Evolutionary conservation across 768 basidiomycete species (phyloP).

Genomic region (Tubosaeta sp.): DNA sequence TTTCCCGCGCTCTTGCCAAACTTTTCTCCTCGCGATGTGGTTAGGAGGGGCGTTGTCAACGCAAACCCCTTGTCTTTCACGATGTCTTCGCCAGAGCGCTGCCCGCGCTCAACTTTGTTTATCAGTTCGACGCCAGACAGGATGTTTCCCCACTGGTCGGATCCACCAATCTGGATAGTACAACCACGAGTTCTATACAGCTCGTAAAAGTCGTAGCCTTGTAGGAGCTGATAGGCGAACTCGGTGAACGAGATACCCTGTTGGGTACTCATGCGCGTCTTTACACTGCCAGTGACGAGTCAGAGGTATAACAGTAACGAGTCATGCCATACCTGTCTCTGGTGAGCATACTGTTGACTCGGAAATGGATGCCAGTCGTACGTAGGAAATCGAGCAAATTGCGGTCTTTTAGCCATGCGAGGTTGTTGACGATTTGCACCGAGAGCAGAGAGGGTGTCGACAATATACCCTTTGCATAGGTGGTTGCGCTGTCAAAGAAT

Average conservation of each 20-base stretch:
- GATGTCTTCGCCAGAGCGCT: not conserved
- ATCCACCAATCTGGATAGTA: slow-evolving; percentile 89
- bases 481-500: slow-evolving; percentile 67
- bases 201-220: slow-evolving; percentile 91
- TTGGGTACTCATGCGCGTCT: slow-evolving; percentile 69
- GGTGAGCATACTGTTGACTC: slow-evolving; percentile 86
- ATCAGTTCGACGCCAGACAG: slow-evolving; percentile 91
- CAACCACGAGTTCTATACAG: slow-evolving; percentile 65
- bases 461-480: slow-evolving; percentile 49
- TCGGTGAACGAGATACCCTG: slow-evolving; percentile 97
- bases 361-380: slow-evolving; percentile 70
- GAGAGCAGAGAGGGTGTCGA: slow-evolving; percentile 7
- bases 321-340: slow-evolving; percentile 66
- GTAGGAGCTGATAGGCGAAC: slow-evolving; percentile 95
- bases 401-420: slow-evolving; percentile 75
- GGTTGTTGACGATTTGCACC: slow-evolving; percentile 55
- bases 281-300: slow-evolving; percentile 53
- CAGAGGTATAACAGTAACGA: not conserved
- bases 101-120: slow-evolving; percentile 37
- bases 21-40: slow-evolving; percentile 86
- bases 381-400: slow-evolving; percentile 82
- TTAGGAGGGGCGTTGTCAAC: slow-evolving; percentile 90
- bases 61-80: slow-evolving; percentile 56
- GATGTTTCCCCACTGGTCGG: slow-evolving; percentile 99
- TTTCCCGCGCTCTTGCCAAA: slow-evolving; percentile 98